Evolutionary conservation across 225 moss, liverwort and hornwort species (phyloP).

Genomic region (Polytrichum commune): DNA sequence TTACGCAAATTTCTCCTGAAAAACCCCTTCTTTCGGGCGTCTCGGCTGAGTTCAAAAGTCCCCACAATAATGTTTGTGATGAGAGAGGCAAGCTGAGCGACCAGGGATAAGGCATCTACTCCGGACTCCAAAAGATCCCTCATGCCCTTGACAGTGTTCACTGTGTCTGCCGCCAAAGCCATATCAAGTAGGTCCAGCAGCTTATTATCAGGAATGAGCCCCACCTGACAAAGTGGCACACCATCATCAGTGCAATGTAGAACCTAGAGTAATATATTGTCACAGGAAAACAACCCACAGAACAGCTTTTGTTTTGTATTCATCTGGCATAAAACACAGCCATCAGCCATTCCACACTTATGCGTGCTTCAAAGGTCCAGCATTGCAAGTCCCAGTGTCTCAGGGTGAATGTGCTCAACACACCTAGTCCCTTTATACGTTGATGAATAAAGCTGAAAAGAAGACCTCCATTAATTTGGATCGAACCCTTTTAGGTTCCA

Average conservation of each 20-base stretch:
- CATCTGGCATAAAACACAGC: no score
- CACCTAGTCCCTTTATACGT: no score
- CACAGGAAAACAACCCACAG: no score
- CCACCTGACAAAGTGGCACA: constrained; percentile 50
- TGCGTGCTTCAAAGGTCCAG: no score
- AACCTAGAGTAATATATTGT: no score
- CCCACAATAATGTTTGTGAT: constrained; percentile 90
- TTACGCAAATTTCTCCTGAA: constrained; percentile 49
- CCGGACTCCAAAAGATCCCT: constrained; percentile 77
- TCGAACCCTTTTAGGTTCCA: no score
- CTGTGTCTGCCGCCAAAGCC: constrained; percentile 81
- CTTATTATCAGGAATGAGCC: constrained; percentile 70
- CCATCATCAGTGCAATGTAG: neutral
- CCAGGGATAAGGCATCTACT: constrained; percentile 75
- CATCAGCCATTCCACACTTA: no score
- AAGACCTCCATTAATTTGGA: no score
- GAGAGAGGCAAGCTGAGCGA: constrained; percentile 84
- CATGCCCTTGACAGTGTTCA: constrained; percentile 79
- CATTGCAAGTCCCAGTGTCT: no score
- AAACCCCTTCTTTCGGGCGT: constrained; percentile 56
- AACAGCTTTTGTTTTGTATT: no score
- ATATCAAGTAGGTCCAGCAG: constrained; percentile 76
- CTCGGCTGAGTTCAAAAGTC: constrained; percentile 52
- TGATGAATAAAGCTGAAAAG: no score
- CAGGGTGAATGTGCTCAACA: no score